Conservation (phyloP, 2,329 filamentous ascomycete genomes). For the Stagonosporopsis rhizophila region DNA sequence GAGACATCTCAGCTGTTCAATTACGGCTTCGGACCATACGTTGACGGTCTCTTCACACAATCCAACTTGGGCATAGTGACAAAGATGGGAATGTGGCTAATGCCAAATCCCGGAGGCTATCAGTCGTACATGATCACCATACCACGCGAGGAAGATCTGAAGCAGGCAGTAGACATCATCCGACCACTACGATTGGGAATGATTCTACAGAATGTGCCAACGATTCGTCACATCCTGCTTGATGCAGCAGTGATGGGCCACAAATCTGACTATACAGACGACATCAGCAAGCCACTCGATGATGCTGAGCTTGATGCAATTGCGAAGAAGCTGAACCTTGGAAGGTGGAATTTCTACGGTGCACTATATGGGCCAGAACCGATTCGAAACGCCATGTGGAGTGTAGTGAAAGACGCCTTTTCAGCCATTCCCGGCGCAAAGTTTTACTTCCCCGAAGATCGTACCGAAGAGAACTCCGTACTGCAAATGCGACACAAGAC, state of each 20-base stretch:
- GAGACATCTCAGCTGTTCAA: slow-evolving; percentile 27
- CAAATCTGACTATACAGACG: slow-evolving; percentile 40
- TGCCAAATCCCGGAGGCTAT: slow-evolving; percentile 58
- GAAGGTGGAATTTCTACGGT: slow-evolving; percentile 59
- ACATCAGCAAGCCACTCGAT: slow-evolving; percentile 38
- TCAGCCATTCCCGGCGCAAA: slow-evolving; percentile 41
- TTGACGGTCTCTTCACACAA: slow-evolving; percentile 56
- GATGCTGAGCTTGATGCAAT: slow-evolving; percentile 53
- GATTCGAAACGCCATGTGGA: slow-evolving; percentile 43
- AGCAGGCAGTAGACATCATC: slow-evolving; percentile 58
- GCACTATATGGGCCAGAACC: slow-evolving; percentile 40
- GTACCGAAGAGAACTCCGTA: slow-evolving; percentile 39
- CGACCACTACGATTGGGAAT: slow-evolving; percentile 47
- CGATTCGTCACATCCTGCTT: slow-evolving; percentile 51
- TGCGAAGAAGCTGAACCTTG: slow-evolving; percentile 50
- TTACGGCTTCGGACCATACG: slow-evolving; percentile 44
- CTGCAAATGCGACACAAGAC: slow-evolving; percentile 28
- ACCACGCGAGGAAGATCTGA: slow-evolving; percentile 57
- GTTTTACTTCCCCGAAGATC: slow-evolving; percentile 47
- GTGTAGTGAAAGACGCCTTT: slow-evolving; percentile 45
- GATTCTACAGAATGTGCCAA: slow-evolving; percentile 56
- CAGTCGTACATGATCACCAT: slow-evolving; percentile 53
- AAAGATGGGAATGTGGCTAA: slow-evolving; percentile 49
- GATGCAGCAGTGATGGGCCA: slow-evolving; percentile 52
- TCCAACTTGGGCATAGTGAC: slow-evolving; percentile 59